These are phyloP conservation scores for Cryptosporidium meleagridis DNA, from an alignment of 169 alveolate species.

Conservation along the genomic window DNA sequence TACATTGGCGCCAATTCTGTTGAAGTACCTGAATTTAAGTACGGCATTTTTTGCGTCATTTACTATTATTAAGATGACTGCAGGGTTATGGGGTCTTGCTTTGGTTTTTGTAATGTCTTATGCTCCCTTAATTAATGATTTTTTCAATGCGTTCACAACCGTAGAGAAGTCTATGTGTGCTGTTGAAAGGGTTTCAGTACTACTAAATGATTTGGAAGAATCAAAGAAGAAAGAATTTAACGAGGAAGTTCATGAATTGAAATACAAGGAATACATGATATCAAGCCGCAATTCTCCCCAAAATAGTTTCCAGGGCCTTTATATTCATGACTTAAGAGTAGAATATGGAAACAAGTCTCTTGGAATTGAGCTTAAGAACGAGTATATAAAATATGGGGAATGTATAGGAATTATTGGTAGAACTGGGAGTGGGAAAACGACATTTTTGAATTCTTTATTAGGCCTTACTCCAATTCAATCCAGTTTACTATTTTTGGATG, in stretches of 20 bases:
- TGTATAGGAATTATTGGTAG: conserved; percentile 63
- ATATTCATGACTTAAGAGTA: conserved; percentile 28
- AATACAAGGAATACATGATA: neutral
- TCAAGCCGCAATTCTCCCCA: neutral
- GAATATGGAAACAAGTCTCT: conserved; percentile 40
- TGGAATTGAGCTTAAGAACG: conserved; percentile 42
- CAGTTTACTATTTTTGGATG: conserved; percentile 19
- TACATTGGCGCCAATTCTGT: conserved; percentile 32
- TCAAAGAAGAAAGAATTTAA: conserved; percentile 36
- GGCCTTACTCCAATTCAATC: conserved; percentile 38
- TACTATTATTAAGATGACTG: conserved; percentile 8
- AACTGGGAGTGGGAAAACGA: conserved; percentile 71
- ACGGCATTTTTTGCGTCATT: neutral
- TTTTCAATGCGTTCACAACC: conserved; percentile 29
- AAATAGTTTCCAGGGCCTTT: conserved; percentile 1
- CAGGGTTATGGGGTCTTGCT: conserved; percentile 72
- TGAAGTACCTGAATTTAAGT: conserved; percentile 15
- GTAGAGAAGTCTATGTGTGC: conserved; percentile 74
- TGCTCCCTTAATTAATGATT: conserved; percentile 56
- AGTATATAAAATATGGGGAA: conserved; percentile 49
- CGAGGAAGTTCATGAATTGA: conserved; percentile 7
- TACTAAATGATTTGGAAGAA: conserved; percentile 10
- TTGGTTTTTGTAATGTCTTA: conserved; percentile 55
- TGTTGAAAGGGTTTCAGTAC: conserved; percentile 53
- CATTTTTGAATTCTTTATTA: conserved; percentile 42